Evolutionary conservation across 352 stramenopile genomes (phyloP).

Genomic region (Elongisporangium anandrum): DNA sequence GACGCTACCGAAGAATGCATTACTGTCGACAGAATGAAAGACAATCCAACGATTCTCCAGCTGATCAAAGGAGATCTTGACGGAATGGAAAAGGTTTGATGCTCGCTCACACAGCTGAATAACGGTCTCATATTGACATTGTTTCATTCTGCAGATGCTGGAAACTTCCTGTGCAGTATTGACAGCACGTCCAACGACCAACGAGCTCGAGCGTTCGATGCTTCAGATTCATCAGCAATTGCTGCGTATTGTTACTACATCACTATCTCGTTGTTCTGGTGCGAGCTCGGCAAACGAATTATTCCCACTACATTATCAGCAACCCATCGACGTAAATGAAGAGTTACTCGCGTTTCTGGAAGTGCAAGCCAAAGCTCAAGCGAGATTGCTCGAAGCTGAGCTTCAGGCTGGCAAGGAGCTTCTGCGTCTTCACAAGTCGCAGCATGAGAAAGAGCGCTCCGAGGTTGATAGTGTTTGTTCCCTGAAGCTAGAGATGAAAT

Average conservation of each 20-base stretch:
- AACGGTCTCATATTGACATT: not conserved
- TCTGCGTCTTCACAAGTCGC: slow-evolving; percentile 44
- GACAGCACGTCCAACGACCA: slow-evolving; percentile 9
- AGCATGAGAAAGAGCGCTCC: slow-evolving; percentile 41
- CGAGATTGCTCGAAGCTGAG: slow-evolving; percentile 59
- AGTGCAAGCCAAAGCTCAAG: slow-evolving; percentile 30
- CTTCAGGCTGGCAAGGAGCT: slow-evolving; percentile 55
- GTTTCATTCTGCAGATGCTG: slow-evolving; percentile 20
- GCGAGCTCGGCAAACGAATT: slow-evolving; percentile 1
- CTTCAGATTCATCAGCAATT: slow-evolving; percentile 33
- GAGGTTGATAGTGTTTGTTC: slow-evolving; percentile 16
- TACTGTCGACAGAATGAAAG: not conserved
- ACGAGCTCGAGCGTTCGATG: slow-evolving; percentile 26
- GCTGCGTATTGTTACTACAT: slow-evolving; percentile 16
- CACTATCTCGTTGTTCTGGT: slow-evolving; percentile 11
- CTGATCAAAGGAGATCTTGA: slow-evolving; percentile 7
- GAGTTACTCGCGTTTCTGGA: slow-evolving; percentile 45
- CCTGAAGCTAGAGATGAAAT: not conserved
- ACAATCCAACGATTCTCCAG: slow-evolving; percentile 1
- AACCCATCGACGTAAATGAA: slow-evolving; percentile 4
- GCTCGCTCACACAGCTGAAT: not conserved
- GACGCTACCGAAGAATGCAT: not conserved
- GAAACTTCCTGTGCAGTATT: slow-evolving; percentile 19
- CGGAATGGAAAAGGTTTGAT: slow-evolving; percentile 28
- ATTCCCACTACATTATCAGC: not conserved